A percentile compares a stretch with the other conserved stretches of the same genome.
phyloP scores from a whole-genome alignment of 441 rosid species.

The Adansonia madagascariensis region DNA sequence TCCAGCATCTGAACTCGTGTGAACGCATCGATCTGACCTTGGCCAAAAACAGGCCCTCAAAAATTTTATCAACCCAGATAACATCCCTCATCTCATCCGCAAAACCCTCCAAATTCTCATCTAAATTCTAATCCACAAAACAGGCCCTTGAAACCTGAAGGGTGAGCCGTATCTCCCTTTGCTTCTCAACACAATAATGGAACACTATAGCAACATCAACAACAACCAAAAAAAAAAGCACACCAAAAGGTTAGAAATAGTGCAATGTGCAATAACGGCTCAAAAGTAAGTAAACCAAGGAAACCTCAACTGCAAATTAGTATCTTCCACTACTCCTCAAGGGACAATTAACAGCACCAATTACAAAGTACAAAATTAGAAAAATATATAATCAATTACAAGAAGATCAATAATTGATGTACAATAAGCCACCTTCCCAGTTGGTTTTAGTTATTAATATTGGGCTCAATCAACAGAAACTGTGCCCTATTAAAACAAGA shows the following conservation, averaged over 20 bases:
- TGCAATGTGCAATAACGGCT: no score
- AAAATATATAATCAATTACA: no score
- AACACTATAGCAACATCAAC: conserved; percentile 22
- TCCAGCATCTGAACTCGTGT: conserved; percentile 55
- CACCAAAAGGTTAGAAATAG: conserved; percentile 6
- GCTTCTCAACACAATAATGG: conserved; percentile 29
- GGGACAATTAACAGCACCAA: background rate
- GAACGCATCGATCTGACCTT: conserved; percentile 66
- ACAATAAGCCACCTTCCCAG: no score
- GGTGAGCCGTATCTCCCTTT: conserved; percentile 26
- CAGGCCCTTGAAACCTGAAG: conserved; percentile 21
- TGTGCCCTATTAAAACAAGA: conserved; percentile 23
- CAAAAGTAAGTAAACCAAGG: background rate
- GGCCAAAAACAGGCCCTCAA: conserved; percentile 92
- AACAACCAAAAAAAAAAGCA: background rate
- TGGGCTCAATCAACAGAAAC: background rate
- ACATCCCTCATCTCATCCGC: conserved; percentile 98
- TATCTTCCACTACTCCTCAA: conserved; percentile 2
- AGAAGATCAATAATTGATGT: no score
- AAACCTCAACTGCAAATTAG: background rate
- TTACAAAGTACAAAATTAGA: no score
- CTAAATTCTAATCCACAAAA: conserved; percentile 30
- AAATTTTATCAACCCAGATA: conserved; percentile 82
- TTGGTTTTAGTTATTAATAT: conserved; percentile 19
- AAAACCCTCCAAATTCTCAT: conserved; percentile 54